Evolutionary conservation across 345 rosid genomes (phyloP).

Genomic region (Gossypium longicalyx): DNA sequence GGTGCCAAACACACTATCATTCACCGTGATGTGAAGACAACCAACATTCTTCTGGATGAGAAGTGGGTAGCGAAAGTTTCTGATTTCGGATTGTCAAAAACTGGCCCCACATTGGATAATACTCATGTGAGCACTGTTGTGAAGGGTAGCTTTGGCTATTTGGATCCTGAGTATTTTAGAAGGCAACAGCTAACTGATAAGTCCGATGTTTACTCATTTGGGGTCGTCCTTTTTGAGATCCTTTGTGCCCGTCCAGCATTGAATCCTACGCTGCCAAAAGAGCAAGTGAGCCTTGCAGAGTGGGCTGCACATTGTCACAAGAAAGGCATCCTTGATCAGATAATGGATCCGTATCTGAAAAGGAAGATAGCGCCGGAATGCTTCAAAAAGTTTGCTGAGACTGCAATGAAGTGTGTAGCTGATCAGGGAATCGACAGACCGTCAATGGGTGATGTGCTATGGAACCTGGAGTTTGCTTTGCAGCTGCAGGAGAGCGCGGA

Average conservation of each 20-base stretch:
- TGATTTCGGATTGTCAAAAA: constrained; percentile 92
- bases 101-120: constrained; percentile 92
- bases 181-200: constrained; percentile 94
- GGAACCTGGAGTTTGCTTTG: constrained; percentile 96
- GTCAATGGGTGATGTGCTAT: constrained; percentile 97
- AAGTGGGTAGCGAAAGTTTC: constrained; percentile 99
- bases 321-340: constrained; percentile 95
- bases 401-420: constrained; percentile 92
- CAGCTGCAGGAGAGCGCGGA: constrained; percentile 98
- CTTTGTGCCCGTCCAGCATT: constrained; percentile 94
- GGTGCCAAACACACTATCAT: constrained; percentile 97
- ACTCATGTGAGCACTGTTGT: constrained; percentile 98
- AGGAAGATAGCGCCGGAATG: constrained; percentile 89
- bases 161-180: constrained; percentile 97
- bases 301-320: constrained; percentile 95
- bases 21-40: constrained; percentile 96
- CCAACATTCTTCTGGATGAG: constrained; percentile 92
- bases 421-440: constrained; percentile 95
- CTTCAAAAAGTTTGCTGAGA: constrained; percentile 92
- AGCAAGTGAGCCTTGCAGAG: constrained; percentile 97
- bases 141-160: constrained; percentile 94
- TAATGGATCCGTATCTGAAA: constrained; percentile 77
- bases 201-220: constrained; percentile 95
- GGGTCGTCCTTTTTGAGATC: constrained; percentile 89
- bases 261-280: constrained; percentile 82